Evolutionary conservation across 768 basidiomycete species (phyloP).

Genomic region (Pisolithus orientalis): DNA sequence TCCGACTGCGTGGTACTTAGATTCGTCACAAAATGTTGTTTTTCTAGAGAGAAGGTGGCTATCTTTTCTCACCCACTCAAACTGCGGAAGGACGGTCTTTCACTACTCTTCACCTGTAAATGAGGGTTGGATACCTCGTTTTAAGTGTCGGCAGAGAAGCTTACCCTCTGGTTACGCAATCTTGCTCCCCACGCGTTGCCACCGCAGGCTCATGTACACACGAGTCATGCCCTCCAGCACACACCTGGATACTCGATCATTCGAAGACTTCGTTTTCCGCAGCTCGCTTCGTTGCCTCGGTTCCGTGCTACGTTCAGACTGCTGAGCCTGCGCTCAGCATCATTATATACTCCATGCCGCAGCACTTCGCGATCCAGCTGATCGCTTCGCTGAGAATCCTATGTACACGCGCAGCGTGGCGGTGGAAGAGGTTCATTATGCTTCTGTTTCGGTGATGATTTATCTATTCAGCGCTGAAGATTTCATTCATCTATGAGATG

Average conservation of each 20-base stretch:
- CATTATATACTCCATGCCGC: background rate
- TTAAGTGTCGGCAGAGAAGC: conserved; percentile 11
- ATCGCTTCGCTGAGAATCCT: background rate
- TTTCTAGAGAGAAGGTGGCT: background rate
- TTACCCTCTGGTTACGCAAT: conserved; percentile 16
- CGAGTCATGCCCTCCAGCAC: background rate
- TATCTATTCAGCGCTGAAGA: background rate
- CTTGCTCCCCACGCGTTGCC: conserved; percentile 5
- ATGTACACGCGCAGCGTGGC: background rate
- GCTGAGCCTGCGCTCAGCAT: background rate
- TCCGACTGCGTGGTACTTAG: too few species aligned
- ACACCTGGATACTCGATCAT: background rate
- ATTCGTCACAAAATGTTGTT: background rate
- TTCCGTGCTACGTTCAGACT: background rate
- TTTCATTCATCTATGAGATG: background rate
- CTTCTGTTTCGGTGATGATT: background rate
- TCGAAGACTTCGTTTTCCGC: background rate
- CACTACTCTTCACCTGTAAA: background rate
- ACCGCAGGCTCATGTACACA: background rate
- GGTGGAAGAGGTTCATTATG: background rate
- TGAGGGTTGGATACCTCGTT: conserved; percentile 5
- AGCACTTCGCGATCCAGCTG: background rate
- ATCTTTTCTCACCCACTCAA: conserved; percentile 18
- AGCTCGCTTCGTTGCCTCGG: background rate
- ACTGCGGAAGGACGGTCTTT: conserved; percentile 23